These are phyloP conservation scores for Ophiostoma novo-ulmi DNA, from an alignment of 2,329 filamentous ascomycete genomes.

Conservation along the genomic window DNA sequence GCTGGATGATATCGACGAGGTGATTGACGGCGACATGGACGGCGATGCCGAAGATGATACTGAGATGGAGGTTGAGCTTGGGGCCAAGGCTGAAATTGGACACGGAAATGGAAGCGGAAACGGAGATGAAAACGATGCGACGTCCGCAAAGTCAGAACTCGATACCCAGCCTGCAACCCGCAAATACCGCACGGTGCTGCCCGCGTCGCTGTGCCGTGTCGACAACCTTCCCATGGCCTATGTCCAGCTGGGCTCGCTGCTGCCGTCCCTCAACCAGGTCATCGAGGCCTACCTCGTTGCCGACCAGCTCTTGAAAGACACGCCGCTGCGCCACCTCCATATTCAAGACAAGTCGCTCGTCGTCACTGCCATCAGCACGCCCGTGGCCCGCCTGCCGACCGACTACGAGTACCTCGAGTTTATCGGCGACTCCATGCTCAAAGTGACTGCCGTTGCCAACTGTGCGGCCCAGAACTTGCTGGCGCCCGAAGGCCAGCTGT, in stretches of 20 bases:
- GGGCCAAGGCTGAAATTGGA: neutral
- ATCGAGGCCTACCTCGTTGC: conserved; percentile 62
- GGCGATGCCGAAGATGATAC: conserved; percentile 13
- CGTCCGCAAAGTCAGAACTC: neutral
- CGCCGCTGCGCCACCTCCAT: conserved; percentile 47
- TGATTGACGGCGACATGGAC: neutral
- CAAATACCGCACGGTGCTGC: conserved; percentile 37
- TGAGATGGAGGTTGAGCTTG: neutral
- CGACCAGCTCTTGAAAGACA: conserved; percentile 49
- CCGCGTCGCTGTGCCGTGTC: conserved; percentile 44
- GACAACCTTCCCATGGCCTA: conserved; percentile 45
- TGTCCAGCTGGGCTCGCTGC: conserved; percentile 53
- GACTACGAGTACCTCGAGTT: conserved; percentile 87
- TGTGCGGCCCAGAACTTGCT: conserved; percentile 53
- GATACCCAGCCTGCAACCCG: conserved; percentile 39
- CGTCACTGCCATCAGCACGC: conserved; percentile 64
- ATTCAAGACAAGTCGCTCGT: conserved; percentile 55
- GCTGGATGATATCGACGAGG: conserved; percentile 15
- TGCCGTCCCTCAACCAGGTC: conserved; percentile 69
- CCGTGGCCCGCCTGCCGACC: conserved; percentile 51
- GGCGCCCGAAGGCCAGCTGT: conserved; percentile 74
- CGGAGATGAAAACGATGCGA: conserved; percentile 10
- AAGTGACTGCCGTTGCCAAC: conserved; percentile 64
- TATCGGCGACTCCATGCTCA: conserved; percentile 77
- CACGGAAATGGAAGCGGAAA: neutral